phyloP scores from a whole-genome alignment of 768 basidiomycete genomes.

The Hypholoma fasciculare region DNA sequence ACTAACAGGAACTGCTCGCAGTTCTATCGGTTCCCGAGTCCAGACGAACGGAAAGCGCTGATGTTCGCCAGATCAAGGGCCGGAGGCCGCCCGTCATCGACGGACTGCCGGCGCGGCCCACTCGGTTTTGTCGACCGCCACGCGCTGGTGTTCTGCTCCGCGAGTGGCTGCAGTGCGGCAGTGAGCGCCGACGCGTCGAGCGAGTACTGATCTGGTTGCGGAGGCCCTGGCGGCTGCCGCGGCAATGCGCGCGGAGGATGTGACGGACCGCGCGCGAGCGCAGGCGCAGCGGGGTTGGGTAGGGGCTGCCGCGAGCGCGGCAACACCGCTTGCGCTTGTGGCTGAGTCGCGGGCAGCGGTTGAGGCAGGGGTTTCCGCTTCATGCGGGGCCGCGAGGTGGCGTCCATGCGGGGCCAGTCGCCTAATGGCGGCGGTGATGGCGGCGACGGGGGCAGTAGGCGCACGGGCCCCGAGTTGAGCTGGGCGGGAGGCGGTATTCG shows the following conservation, averaged over 20 bases:
- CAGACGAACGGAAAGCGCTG: slow-evolving; percentile 16
- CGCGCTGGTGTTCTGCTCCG: slow-evolving; percentile 11
- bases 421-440: slow-evolving; percentile 47
- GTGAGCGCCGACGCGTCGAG: slow-evolving; percentile 17
- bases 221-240: slow-evolving; percentile 1
- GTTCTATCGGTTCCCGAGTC: slow-evolving; percentile 14
- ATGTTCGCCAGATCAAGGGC: slow-evolving; percentile 26
- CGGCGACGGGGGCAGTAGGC: slow-evolving; percentile 9
- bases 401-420: slow-evolving; percentile 54
- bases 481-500: slow-evolving; percentile 19
- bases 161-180: slow-evolving; percentile 15
- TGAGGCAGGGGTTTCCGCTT: slow-evolving; percentile 27
- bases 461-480: neutral
- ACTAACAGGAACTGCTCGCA: slow-evolving; percentile 6
- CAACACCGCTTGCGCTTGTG: slow-evolving; percentile 7
- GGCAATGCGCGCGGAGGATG: neutral
- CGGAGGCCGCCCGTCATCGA: slow-evolving; percentile 24
- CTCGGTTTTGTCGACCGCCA: slow-evolving; percentile 24
- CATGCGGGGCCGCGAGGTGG: slow-evolving; percentile 30
- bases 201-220: slow-evolving; percentile 1
- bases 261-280: neutral
- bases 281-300: neutral
- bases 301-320: neutral
- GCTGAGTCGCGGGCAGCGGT: neutral
- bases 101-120: slow-evolving; percentile 33